Base-by-base conservation (phyloP, 1,139 yeast genomes). In the Arxiozyma slooffiae region DNA sequence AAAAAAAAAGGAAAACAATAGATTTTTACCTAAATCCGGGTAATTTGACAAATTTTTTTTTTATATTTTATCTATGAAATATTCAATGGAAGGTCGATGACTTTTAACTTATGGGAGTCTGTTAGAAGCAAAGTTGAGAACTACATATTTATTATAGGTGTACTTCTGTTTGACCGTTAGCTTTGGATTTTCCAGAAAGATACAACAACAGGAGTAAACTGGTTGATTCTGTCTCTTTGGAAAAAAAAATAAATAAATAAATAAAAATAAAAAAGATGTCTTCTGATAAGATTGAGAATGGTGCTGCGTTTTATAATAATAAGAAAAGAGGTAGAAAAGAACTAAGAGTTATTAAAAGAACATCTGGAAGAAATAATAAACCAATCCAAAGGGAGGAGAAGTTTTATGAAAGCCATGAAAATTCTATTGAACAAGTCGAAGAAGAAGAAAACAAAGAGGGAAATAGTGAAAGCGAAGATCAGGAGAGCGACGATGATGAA, bases 291-390 rank as follows among this genome's bases (percentile, higher is more conserved):
- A 34, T 16, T 17, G 21, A 16, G 26, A 38, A 24, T 18, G 17
- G 11, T 38, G 8, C 36, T 22, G 11, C 36, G 7, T 30, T 30
- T 6, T 14, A 30, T 7, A 30, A 30, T 30, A 14, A 22, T 16
- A 51, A 50, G 44, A 78, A 79, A 55, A 71, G 74, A 52, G 90
- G 92, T 2, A 73, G 92, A 60, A 72, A 74, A 46, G 79, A 79
- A 53, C 60, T 79, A 59, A 72, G 92, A 63, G 71, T 71, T 1
- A 77, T 84, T 36, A 76, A 79, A 5, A 74, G 87, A 67, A 76
- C 82, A 4, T 69, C 79, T 16, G 67, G 75, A 54, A 48, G 53
- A 45, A 30, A 22, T 38, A 51, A 17, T 51, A 53, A 8, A 58
- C 50, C 7, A 53, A 47, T 7, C 50, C 47, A 4, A 55, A 48